Evolutionary conservation across 768 basidiomycete species (phyloP).

Genomic region (Trametes sanguinea): DNA sequence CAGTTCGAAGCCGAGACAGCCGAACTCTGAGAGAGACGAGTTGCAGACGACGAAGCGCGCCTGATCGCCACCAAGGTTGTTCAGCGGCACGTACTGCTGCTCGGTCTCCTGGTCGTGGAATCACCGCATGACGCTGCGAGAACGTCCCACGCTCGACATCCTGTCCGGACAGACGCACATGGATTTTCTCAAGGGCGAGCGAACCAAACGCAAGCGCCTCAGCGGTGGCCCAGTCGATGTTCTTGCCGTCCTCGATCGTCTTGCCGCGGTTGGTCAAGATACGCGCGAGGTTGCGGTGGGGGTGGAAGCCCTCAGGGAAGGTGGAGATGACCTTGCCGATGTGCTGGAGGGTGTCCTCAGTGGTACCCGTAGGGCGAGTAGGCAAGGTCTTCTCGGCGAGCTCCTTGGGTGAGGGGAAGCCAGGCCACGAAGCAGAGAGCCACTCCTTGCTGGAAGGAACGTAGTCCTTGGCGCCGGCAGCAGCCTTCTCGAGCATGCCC

Average conservation of each 20-base stretch:
- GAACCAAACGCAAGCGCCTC: slow-evolving; percentile 97
- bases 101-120: slow-evolving; percentile 97
- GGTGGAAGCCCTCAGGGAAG: slow-evolving; percentile 82
- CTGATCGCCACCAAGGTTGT: slow-evolving; percentile 84
- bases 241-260: slow-evolving; percentile 84
- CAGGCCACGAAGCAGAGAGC: slow-evolving; percentile 97
- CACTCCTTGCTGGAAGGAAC: slow-evolving; percentile 94
- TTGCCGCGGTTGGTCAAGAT: slow-evolving; percentile 88
- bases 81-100: slow-evolving; percentile 85
- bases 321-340: slow-evolving; percentile 87
- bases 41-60: slow-evolving; percentile 96
- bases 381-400: slow-evolving; percentile 91
- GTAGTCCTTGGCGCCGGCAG: slow-evolving; percentile 94
- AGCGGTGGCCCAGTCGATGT: slow-evolving; percentile 98
- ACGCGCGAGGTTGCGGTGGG: slow-evolving; percentile 92
- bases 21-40: slow-evolving; percentile 95
- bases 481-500: slow-evolving; percentile 97
- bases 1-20: slow-evolving; percentile 93
- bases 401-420: slow-evolving; percentile 96
- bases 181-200: slow-evolving; percentile 88
- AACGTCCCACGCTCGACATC: slow-evolving; percentile 99
- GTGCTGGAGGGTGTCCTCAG: slow-evolving; percentile 72
- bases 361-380: slow-evolving; percentile 83
- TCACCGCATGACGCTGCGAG: slow-evolving; percentile 95
- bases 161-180: slow-evolving; percentile 95